Evolutionary conservation across 371 early-diverging fungal genomes (phyloP).

Genomic region (Mortierella sp.): DNA sequence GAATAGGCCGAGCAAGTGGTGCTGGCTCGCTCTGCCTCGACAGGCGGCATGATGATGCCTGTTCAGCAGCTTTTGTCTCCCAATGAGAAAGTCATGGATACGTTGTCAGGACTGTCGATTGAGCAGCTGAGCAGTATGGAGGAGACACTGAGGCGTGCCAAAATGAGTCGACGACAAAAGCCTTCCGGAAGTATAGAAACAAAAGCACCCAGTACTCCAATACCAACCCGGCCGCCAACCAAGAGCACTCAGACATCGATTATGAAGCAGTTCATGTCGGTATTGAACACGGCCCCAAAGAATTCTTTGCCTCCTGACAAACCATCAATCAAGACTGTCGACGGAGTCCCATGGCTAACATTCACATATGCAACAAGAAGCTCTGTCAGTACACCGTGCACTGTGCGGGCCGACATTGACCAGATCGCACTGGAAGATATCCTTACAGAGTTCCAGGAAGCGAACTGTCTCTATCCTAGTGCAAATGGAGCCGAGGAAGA

Average conservation of each 20-base stretch:
- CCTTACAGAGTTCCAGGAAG: slow-evolving; percentile 5
- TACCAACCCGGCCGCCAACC: background rate
- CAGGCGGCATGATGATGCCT: background rate
- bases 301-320: background rate
- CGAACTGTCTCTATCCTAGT: slow-evolving; percentile 52
- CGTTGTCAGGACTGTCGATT: slow-evolving; percentile 10
- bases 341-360: slow-evolving; percentile 36
- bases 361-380: slow-evolving; percentile 31
- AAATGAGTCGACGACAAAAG: background rate
- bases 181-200: background rate
- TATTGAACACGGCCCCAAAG: background rate
- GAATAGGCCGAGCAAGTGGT: background rate
- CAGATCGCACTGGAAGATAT: background rate
- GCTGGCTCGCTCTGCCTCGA: too few relatives aligned
- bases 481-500: slow-evolving; percentile 43
- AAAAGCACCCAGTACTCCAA: background rate
- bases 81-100: slow-evolving; percentile 1
- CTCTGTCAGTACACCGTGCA: background rate
- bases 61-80: slow-evolving; percentile 19
- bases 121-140: slow-evolving; percentile 5
- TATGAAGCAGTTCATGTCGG: slow-evolving; percentile 27
- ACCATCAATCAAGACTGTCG: slow-evolving; percentile 14
- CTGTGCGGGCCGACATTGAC: slow-evolving; percentile 20
- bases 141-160: slow-evolving; percentile 8
- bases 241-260: background rate